Percentiles rank a stretch among this genome's conserved stretches.
Conservation (phyloP, 1,284 basidiomycete species). For the Trametes pubescens region DNA sequence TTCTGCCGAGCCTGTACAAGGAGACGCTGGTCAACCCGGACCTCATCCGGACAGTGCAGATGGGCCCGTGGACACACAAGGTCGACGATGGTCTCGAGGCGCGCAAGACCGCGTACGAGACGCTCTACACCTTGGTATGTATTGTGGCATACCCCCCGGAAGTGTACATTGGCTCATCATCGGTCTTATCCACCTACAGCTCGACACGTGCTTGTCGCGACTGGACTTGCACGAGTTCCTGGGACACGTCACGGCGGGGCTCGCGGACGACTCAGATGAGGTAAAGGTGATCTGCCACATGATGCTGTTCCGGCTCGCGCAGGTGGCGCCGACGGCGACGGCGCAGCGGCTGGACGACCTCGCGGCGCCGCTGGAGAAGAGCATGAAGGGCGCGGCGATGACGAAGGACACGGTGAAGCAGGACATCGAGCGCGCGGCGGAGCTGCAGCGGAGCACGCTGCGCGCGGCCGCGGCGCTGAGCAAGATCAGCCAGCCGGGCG, state of each 20-base stretch:
- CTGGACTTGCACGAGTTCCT: conserved; percentile 90
- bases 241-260: conserved; percentile 81
- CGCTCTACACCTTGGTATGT: conserved; percentile 93
- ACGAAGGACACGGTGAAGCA: conserved; percentile 97
- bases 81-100: conserved; percentile 94
- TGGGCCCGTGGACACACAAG: conserved; percentile 98
- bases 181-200: conserved; percentile 48
- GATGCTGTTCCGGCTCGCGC: conserved; percentile 91
- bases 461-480: conserved; percentile 88
- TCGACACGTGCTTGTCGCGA: conserved; percentile 89
- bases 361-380: conserved; percentile 82
- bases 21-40: conserved; percentile 86
- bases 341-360: conserved; percentile 89
- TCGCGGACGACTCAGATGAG: conserved; percentile 92
- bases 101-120: conserved; percentile 97
- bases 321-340: conserved; percentile 84
- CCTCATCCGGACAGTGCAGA: conserved; percentile 91
- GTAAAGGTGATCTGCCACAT: conserved; percentile 97
- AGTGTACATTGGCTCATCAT: conserved; percentile 11
- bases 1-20: conserved; percentile 87
- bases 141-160: conserved; percentile 1
- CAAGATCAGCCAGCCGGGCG: conserved; percentile 67
- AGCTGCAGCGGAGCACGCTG: conserved; percentile 89
- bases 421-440: conserved; percentile 93
- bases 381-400: conserved; percentile 91